These are phyloP conservation scores for Crepidotus variabilis DNA, from an alignment of 768 basidiomycete species.

Conservation along the genomic window DNA sequence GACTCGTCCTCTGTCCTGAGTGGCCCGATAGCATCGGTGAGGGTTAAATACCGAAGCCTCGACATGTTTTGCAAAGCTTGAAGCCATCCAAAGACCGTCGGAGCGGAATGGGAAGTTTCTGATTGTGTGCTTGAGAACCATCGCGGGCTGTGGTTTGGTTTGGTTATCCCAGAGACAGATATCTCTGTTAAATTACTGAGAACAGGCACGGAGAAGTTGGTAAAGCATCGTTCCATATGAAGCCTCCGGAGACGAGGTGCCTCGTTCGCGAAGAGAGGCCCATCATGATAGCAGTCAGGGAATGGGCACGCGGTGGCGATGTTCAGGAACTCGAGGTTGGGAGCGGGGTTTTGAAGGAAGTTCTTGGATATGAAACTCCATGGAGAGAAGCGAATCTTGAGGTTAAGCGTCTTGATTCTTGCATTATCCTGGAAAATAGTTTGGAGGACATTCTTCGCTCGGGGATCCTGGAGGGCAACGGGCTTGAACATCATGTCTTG, in stretches of 20 bases:
- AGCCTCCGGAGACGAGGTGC: conserved; percentile 18
- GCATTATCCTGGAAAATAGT: conserved; percentile 14
- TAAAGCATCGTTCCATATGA: conserved; percentile 20
- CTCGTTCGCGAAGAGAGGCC: conserved; percentile 15
- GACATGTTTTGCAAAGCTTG: conserved; percentile 17
- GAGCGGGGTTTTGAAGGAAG: conserved; percentile 20
- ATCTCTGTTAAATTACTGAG: conserved; percentile 21
- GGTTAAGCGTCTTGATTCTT: conserved; percentile 16
- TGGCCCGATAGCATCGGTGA: conserved; percentile 17
- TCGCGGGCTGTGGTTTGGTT: conserved; percentile 3
- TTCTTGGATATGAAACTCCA: conserved; percentile 19
- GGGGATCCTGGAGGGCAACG: conserved; percentile 11
- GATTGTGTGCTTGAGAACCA: conserved; percentile 8
- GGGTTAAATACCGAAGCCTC: conserved; percentile 17
- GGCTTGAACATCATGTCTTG: conserved; percentile 12
- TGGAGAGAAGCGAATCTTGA: conserved; percentile 17
- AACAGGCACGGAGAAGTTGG: conserved; percentile 17
- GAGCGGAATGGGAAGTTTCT: conserved; percentile 14
- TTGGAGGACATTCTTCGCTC: conserved; percentile 12
- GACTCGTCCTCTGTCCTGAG: neutral
- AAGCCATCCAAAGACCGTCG: conserved; percentile 18
- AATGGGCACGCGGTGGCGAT: conserved; percentile 19
- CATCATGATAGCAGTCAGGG: conserved; percentile 18
- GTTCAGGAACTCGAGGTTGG: conserved; percentile 18
- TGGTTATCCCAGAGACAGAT: conserved; percentile 15